Percentiles rank a stretch among this genome's conserved stretches.
Evolutionary conservation across 1,139 yeast species (phyloP).

Genomic region (Taphrina pruni): DNA sequence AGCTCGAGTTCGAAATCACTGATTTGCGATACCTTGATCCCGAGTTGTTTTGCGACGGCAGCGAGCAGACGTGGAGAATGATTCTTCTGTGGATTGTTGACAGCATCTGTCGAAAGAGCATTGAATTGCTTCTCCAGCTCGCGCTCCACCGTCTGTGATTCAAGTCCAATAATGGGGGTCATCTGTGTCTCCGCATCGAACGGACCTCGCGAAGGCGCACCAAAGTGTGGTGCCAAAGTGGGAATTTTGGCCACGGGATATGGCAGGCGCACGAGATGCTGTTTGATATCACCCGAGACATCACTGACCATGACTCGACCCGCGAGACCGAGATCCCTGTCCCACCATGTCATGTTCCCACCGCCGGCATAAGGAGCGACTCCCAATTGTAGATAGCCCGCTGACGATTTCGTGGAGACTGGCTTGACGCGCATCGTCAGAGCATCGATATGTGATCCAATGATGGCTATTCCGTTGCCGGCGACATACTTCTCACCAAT

Average conservation of each 20-base stretch:
- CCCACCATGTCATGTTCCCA: slow-evolving; percentile 81
- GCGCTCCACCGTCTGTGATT: slow-evolving; percentile 44
- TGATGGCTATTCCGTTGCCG: slow-evolving; percentile 80
- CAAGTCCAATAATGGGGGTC: slow-evolving; percentile 80
- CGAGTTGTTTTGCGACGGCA: slow-evolving; percentile 69
- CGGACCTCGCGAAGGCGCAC: slow-evolving; percentile 75
- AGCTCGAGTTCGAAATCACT: slow-evolving; percentile 86
- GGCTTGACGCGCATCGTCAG: slow-evolving; percentile 78
- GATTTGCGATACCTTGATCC: slow-evolving; percentile 59
- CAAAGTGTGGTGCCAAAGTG: slow-evolving; percentile 93
- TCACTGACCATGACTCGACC: slow-evolving; percentile 81
- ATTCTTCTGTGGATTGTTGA: slow-evolving; percentile 55
- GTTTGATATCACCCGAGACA: slow-evolving; percentile 59
- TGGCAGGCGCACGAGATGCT: slow-evolving; percentile 77
- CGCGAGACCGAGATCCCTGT: slow-evolving; percentile 87
- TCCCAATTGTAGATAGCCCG: slow-evolving; percentile 82
- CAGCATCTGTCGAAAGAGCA: slow-evolving; percentile 9
- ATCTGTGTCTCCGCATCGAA: slow-evolving; percentile 88
- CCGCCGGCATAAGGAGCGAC: slow-evolving; percentile 96
- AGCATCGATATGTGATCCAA: slow-evolving; percentile 93
- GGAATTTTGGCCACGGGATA: slow-evolving; percentile 90
- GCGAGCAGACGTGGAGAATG: slow-evolving; percentile 78
- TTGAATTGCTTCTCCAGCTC: slow-evolving; percentile 32
- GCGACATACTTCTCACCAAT: slow-evolving; percentile 70
- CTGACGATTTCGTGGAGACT: slow-evolving; percentile 69